These are phyloP conservation scores for Cyanodermella asteris DNA, from an alignment of 2,329 filamentous ascomycete genomes.

Conservation along the genomic window DNA sequence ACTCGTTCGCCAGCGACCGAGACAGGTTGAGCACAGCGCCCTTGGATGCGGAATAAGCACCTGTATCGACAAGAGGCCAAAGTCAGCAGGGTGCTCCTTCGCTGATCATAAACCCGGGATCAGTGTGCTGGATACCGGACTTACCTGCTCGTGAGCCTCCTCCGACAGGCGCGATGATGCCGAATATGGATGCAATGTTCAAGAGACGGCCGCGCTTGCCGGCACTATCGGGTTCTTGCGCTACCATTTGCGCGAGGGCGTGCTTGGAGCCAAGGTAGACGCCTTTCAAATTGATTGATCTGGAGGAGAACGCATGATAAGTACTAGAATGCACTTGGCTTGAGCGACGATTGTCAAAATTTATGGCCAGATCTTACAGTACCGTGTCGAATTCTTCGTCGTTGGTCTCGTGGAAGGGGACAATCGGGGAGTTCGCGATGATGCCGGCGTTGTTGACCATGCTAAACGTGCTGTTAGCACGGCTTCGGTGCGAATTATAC, in stretches of 20 bases:
- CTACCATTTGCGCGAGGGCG: slow-evolving; percentile 26
- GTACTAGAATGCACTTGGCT: too few species aligned
- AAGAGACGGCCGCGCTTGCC: slow-evolving; percentile 29
- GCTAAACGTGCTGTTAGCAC: too few species aligned
- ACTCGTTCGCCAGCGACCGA: slow-evolving; percentile 22
- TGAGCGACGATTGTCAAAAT: too few species aligned
- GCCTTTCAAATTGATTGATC: slow-evolving; percentile 18
- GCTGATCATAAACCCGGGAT: too few species aligned
- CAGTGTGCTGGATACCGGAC: background rate
- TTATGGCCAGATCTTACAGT: too few species aligned
- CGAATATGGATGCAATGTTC: slow-evolving; percentile 24
- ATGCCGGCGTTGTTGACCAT: slow-evolving; percentile 30
- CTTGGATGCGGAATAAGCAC: slow-evolving; percentile 25
- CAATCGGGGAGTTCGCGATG: slow-evolving; percentile 7
- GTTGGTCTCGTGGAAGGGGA: slow-evolving; percentile 22
- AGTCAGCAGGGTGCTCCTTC: too few species aligned
- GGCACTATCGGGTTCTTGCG: slow-evolving; percentile 18
- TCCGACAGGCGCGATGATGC: slow-evolving; percentile 20
- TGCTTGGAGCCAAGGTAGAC: slow-evolving; percentile 24
- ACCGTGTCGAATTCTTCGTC: slow-evolving; percentile 24
- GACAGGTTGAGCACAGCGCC: slow-evolving; percentile 25
- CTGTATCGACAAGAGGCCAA: too few species aligned
- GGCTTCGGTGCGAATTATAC: too few species aligned
- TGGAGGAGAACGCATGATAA: too few species aligned
- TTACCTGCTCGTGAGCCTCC: background rate